Conservation (phyloP, 2,329 filamentous ascomycete genomes). For the Xylariaceae sp. region DNA sequence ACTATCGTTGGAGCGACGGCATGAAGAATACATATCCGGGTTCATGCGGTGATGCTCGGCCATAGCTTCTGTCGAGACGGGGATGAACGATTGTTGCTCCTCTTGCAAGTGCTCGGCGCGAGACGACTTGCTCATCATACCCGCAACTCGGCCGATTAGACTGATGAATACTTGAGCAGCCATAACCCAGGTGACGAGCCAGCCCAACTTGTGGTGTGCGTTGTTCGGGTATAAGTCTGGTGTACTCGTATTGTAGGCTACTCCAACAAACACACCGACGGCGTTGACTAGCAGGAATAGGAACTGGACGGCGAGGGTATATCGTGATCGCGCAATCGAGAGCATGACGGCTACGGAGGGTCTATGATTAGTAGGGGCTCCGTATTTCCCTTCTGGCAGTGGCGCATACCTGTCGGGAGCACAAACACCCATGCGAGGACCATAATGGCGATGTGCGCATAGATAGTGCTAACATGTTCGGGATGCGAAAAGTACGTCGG, state of each 20-base stretch:
- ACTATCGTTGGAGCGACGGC: conserved; percentile 64
- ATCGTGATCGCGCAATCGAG: conserved; percentile 72
- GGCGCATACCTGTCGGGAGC: conserved; percentile 57
- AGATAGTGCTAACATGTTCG: conserved; percentile 35
- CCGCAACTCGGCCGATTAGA: conserved; percentile 56
- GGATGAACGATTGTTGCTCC: conserved; percentile 57
- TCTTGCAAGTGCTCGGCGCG: conserved; percentile 25
- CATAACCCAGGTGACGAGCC: conserved; percentile 71
- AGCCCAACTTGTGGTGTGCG: conserved; percentile 82
- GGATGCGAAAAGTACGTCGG: conserved; percentile 38
- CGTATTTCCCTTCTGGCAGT: background rate
- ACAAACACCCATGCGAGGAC: conserved; percentile 63
- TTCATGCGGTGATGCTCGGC: conserved; percentile 46
- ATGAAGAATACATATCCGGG: conserved; percentile 29
- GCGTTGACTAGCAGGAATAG: conserved; percentile 59
- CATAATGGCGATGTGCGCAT: conserved; percentile 64
- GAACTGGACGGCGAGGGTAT: conserved; percentile 65
- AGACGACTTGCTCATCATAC: conserved; percentile 32
- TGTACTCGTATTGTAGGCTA: conserved; percentile 72
- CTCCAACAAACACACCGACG: conserved; percentile 58
- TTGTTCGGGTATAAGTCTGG: conserved; percentile 85
- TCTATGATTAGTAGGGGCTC: conserved; percentile 14
- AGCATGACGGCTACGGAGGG: conserved; percentile 67
- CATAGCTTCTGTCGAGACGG: conserved; percentile 53
- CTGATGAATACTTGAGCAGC: conserved; percentile 65